These are phyloP conservation scores for Erucastrum elatum DNA, from an alignment of 345 rosid genomes.

Conservation along the genomic window DNA sequence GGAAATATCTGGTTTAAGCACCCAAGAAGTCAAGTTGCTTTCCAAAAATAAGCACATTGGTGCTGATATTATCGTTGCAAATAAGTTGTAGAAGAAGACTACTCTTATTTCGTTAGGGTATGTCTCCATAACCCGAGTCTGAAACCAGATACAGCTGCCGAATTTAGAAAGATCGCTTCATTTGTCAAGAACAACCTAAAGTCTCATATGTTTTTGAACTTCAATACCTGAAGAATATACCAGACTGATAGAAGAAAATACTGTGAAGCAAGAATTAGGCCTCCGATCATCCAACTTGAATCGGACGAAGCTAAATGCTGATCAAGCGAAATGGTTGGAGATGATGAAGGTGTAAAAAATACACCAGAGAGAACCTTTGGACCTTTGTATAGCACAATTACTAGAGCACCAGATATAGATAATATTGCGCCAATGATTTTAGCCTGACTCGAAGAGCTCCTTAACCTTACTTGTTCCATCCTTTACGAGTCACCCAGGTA, in stretches of 20 bases:
- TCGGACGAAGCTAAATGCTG: background rate
- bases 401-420: conserved; percentile 18
- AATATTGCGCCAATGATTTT: conserved; percentile 11
- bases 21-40: background rate
- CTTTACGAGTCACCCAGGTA: background rate
- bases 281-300: conserved; percentile 10
- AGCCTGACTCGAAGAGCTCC: conserved; percentile 1
- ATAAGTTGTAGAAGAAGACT: conserved; percentile 9
- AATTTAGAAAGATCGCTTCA: background rate
- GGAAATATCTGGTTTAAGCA: background rate
- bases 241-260: conserved; percentile 4
- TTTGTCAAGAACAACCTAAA: background rate
- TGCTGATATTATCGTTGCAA: conserved; percentile 3
- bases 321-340: background rate
- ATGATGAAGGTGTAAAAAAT: background rate
- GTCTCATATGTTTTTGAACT: background rate
- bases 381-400: conserved; percentile 3
- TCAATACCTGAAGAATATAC: conserved; percentile 11
- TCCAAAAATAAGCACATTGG: conserved; percentile 1
- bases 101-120: conserved; percentile 5
- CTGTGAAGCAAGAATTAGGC: conserved; percentile 1
- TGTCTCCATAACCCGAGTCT: conserved; percentile 8
- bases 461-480: conserved; percentile 9
- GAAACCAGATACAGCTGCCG: background rate
- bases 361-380: background rate